A percentile compares a stretch with the other conserved stretches of the same genome.
These are phyloP conservation scores for Citrus sinensis DNA, from an alignment of 345 rosid genomes.

Conservation along the genomic window DVS_A1.0 CM039167.1:21380501-21381000, in stretches of 20 bases:
- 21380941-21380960: not conserved
- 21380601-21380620: conserved; percentile 85
- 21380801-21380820: not conserved
- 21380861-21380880: not conserved
- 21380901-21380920: not conserved
- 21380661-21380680: conserved; percentile 99
- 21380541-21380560: not conserved
- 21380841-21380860: not conserved
- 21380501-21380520: not conserved
- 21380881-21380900: not conserved
- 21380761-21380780: not conserved
- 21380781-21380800: not conserved
- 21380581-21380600: conserved; percentile 24
- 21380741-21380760: not conserved
- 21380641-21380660: conserved; percentile 86
- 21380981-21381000: not conserved
- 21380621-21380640: conserved; percentile 89
- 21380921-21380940: not conserved
- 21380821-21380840: not conserved
- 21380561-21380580: conserved; percentile 12
- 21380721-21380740: not conserved
- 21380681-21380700: conserved; percentile 89
- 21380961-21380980: not conserved
- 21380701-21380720: not conserved
- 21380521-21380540: not conserved